Evolutionary conservation across 2,329 filamentous ascomycete species (phyloP), one percentile per base, ranked within the genome.

Genomic region (Trichothecium roseum): DNA sequence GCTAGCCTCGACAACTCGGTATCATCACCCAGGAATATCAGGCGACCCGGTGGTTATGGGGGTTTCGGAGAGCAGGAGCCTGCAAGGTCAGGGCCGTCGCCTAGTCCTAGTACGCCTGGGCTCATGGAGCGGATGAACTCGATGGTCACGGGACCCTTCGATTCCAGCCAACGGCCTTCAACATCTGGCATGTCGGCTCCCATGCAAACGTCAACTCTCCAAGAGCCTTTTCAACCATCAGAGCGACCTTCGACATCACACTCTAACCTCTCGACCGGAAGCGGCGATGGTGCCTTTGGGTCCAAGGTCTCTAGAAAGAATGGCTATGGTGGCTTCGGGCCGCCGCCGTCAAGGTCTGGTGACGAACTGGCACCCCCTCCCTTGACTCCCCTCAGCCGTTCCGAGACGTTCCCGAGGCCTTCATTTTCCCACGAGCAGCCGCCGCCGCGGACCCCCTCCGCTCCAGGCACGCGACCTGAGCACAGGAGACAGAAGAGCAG

Each of bases 81-180:
- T 24, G 6, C 15, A 34, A 47, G 55, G 27, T 52, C 47, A 39
- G 67, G 66, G 47, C 66, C 66, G 16, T 62, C 68, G 4, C 53
- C 63, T 15, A 76, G 65, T 42, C 71, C 73, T 16, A 35, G 28
- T 32, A 40, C 51, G 55, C 34, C 44, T 45, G 3, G 48, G 27
- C 47, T 84, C 18, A 48, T 81, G 45, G 68, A 73, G 42, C 70
- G 75, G 35, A 74, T 84, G 66, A 72, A 83, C 44, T 69, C 62
- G 8, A 79, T 84, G 48, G 67, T 74, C 2, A 74, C 79, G 2
- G 79, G 77, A 0, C 79, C 80, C 0, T 83, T 84, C 46, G 74
- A 77, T 42, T 53, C 66, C 22, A 57, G 50, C 42, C 56, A 59
- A 44, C 59, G 56, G 28, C 49, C 54, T 20, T 50, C 56, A 4